These are phyloP conservation scores for Colletotrichum scovillei DNA, from an alignment of 2,329 filamentous ascomycete genomes.

Conservation along the genomic window DNA sequence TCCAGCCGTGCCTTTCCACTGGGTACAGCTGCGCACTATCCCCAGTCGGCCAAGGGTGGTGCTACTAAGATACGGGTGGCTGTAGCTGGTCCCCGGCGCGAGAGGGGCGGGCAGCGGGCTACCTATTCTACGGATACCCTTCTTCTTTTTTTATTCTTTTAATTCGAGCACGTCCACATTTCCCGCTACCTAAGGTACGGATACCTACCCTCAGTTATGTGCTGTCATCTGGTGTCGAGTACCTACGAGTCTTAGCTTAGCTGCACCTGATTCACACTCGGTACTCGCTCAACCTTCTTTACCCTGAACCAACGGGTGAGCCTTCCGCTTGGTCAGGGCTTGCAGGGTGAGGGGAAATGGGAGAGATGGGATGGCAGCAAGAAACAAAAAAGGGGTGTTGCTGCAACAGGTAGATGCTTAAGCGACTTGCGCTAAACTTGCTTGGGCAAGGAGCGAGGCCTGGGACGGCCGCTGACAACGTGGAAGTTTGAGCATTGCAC, in stretches of 20 bases:
- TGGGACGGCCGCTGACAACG: slow-evolving; percentile 16
- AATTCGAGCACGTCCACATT: background rate
- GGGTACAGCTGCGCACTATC: slow-evolving; percentile 7
- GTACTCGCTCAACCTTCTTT: background rate
- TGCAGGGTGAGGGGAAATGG: slow-evolving; percentile 23
- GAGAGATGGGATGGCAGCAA: slow-evolving; percentile 34
- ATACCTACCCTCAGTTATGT: background rate
- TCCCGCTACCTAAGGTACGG: background rate
- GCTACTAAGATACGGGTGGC: slow-evolving; percentile 16
- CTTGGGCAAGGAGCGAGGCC: slow-evolving; percentile 11
- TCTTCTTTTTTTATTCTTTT: background rate
- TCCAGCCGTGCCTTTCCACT: slow-evolving; percentile 14
- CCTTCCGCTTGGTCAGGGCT: slow-evolving; percentile 21
- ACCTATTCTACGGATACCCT: background rate
- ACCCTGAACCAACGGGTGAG: background rate
- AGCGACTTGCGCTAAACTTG: slow-evolving; percentile 22
- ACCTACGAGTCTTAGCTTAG: background rate
- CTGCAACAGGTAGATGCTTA: slow-evolving; percentile 10
- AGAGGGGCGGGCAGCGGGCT: background rate
- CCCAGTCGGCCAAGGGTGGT: slow-evolving; percentile 9
- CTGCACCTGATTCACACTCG: background rate
- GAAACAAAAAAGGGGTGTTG: slow-evolving; percentile 4
- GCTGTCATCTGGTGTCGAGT: background rate
- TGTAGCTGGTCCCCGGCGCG: slow-evolving; percentile 12
- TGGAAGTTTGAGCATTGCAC: slow-evolving; percentile 19